Base-by-base conservation (phyloP, 75 land plant genomes). In the Selaginella tamariscina region DNA sequence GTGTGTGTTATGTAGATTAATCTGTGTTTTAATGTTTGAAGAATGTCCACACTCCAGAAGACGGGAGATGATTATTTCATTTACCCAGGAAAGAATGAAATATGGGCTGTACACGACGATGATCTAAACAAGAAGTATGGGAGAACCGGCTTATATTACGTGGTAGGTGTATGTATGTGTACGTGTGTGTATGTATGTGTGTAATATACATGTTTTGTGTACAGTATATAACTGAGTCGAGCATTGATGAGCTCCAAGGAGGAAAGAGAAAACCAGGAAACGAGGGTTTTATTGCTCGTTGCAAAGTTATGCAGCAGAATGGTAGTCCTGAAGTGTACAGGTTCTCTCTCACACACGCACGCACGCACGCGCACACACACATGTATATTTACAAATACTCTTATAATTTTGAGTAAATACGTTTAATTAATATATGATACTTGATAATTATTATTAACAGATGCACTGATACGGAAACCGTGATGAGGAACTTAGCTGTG, bases 21-120 rank as follows among this genome's bases (percentile, higher is more conserved):
- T n/a, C n/a, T n/a, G n/a, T n/a, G n/a, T n/a, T n/a, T n/a, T n/a
- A n/a, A n/a, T n/a, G n/a, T 65, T 2, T 30, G 54, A 56, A 76
- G 78, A 65, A 73, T 76, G 39, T 33, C 63, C 24, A 72, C 57
- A 56, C 30, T 65, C 33, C 8, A 39, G 22, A 76, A 72, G 44
- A 27, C 56, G 26, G 64, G 54, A 57, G 49, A 56, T 39, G 32
- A 55, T 18, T 76, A 65, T 39, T 76, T 72, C 32, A 66, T 76
- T 23, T 76, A 76, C 49, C 78, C 78, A 32, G 78, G 74, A 55
- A 65, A 76, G 32, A 67, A 76, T 64, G 78, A 76, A 57, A 75
- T 76, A 55, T 76, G 78, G 78, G 70, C 74, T 32, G 75, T 76
- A 13, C 66, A 65, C 39, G 31, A 49, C 63, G 44, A 49, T 27